phyloP scores from a whole-genome alignment of 2,329 filamentous ascomycete genomes.

The Phialocephala sp. region DNA sequence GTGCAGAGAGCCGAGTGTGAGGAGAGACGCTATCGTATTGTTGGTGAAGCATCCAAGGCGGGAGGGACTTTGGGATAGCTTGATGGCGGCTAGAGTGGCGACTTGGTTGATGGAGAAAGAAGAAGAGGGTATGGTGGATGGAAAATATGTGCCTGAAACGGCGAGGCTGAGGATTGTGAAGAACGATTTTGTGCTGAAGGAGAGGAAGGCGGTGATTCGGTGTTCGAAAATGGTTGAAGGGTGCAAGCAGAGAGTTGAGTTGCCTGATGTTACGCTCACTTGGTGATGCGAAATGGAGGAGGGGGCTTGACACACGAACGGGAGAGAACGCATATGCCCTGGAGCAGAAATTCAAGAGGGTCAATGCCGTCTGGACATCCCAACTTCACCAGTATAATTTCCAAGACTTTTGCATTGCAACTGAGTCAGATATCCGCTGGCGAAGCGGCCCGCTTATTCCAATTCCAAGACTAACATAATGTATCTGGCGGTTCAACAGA shows the following conservation, averaged over 20 bases:
- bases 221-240: slow-evolving; percentile 15
- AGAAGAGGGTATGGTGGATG: slow-evolving; percentile 17
- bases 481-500: no score
- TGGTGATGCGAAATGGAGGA: slow-evolving; percentile 11
- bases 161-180: slow-evolving; percentile 21
- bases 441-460: no score
- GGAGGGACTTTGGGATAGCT: slow-evolving; percentile 22
- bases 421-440: no score
- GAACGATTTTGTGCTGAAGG: slow-evolving; percentile 19
- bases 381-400: no score
- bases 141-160: slow-evolving; percentile 13
- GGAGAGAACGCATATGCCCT: not conserved
- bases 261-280: slow-evolving; percentile 19
- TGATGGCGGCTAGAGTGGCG: slow-evolving; percentile 18
- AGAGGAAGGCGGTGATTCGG: slow-evolving; percentile 17
- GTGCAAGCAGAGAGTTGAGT: not conserved
- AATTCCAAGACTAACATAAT: no score
- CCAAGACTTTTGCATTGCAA: no score
- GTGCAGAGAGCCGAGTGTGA: slow-evolving; percentile 12
- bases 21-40: slow-evolving; percentile 16
- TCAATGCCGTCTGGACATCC: no score
- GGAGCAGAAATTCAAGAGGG: not conserved
- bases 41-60: slow-evolving; percentile 17
- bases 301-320: not conserved
- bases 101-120: slow-evolving; percentile 20